These are phyloP conservation scores for Solanum chilense DNA, from an alignment of 257 asterid species.

Conservation along the genomic window DNA sequence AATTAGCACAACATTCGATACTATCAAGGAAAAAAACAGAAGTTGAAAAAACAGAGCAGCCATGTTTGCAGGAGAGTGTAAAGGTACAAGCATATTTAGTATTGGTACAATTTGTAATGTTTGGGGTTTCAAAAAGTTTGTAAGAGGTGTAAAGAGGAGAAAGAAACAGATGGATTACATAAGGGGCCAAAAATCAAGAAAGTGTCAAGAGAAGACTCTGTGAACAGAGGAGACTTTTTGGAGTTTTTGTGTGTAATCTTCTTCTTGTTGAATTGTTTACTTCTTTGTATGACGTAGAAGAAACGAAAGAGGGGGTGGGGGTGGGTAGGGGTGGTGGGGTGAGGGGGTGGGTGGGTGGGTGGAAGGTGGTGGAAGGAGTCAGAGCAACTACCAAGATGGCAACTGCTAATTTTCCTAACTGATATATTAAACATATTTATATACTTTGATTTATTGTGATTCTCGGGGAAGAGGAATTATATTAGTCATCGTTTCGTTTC, in stretches of 20 bases:
- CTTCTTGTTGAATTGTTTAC: background rate
- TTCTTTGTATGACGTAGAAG: slow-evolving; percentile 29
- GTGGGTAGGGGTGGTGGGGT: background rate
- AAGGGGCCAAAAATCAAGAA: background rate
- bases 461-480: background rate
- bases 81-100: background rate
- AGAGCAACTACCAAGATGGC: slow-evolving; percentile 11
- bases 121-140: background rate
- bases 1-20: background rate
- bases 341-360: background rate
- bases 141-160: slow-evolving; percentile 6
- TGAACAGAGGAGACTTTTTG: slow-evolving; percentile 21
- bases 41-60: background rate
- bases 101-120: background rate
- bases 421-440: background rate
- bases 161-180: background rate
- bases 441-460: background rate
- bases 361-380: slow-evolving; percentile 1
- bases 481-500: fast-evolving
- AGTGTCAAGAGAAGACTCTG: background rate
- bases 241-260: background rate
- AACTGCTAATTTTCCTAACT: background rate
- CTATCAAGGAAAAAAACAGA: background rate
- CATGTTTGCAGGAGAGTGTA: background rate
- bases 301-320: background rate